Evolutionary conservation across 2,329 filamentous ascomycete species (phyloP).

Genomic region (Dactylonectria macrodidyma): DNA sequence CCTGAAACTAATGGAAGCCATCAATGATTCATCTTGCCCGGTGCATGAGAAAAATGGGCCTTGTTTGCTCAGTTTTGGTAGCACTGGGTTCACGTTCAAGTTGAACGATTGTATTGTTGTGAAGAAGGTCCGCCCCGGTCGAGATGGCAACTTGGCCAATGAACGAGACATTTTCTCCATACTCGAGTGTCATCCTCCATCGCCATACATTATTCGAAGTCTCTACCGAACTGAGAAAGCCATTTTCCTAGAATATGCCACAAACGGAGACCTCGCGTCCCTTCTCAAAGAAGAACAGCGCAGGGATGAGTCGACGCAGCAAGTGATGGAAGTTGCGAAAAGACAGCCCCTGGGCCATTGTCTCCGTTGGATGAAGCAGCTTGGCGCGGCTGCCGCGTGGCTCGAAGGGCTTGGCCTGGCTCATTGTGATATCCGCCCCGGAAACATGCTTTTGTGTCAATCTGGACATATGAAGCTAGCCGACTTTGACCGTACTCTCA

Average conservation of each 20-base stretch:
- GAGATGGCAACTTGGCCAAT: slow-evolving; percentile 5
- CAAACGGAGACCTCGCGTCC: slow-evolving; percentile 14
- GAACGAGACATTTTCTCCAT: slow-evolving; percentile 28
- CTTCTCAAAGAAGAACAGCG: slow-evolving; percentile 21
- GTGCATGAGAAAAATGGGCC: slow-evolving; percentile 6
- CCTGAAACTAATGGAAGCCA: slow-evolving; percentile 4
- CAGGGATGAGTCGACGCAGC: slow-evolving; percentile 14
- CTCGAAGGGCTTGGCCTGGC: slow-evolving; percentile 27
- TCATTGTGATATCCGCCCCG: slow-evolving; percentile 30
- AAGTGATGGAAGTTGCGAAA: slow-evolving; percentile 23
- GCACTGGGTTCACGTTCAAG: slow-evolving; percentile 30
- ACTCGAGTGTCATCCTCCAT: slow-evolving; percentile 24
- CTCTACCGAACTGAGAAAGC: slow-evolving; percentile 19
- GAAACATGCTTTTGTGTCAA: slow-evolving; percentile 24
- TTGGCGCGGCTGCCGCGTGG: slow-evolving; percentile 29
- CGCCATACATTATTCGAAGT: slow-evolving; percentile 31
- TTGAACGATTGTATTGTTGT: too few species aligned
- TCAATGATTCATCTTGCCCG: neutral
- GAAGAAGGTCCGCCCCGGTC: slow-evolving; percentile 23
- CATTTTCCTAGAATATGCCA: slow-evolving; percentile 31
- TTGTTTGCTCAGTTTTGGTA: slow-evolving; percentile 25
- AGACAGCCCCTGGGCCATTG: slow-evolving; percentile 15
- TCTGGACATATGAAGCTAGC: slow-evolving; percentile 22
- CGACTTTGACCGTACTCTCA: slow-evolving; percentile 25
- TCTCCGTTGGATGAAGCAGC: slow-evolving; percentile 29